phyloP scores from a whole-genome alignment of 192 early-diverging fungal genomes.

The Haplosporangium gracile region DNA sequence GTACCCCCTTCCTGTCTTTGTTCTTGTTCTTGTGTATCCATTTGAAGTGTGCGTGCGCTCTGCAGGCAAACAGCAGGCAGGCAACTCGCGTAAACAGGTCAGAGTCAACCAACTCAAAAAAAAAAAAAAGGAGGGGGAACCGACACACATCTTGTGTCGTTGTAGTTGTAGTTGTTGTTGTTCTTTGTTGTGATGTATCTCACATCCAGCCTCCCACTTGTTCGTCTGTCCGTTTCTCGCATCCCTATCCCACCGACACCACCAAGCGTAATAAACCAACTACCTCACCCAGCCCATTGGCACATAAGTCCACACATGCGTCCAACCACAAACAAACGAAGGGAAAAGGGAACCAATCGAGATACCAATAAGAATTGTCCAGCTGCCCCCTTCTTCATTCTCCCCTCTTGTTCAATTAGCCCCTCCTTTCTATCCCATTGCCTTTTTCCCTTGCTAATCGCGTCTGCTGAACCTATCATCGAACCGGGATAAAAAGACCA shows the following conservation, averaged over 20 bases:
- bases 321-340: neutral
- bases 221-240: neutral
- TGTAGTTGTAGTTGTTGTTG: neutral
- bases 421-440: neutral
- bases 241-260: neutral
- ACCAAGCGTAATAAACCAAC: neutral
- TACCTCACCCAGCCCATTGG: neutral
- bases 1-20: neutral
- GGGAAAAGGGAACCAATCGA: neutral
- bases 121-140: neutral
- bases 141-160: neutral
- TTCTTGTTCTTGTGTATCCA: neutral
- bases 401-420: neutral
- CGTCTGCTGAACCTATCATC: neutral
- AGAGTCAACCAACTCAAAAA: too few relatives aligned
- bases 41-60: neutral
- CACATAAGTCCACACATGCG: neutral
- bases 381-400: neutral
- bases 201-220: too few relatives aligned
- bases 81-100: neutral
- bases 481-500: neutral
- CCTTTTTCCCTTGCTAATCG: neutral
- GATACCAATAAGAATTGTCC: constrained; percentile 6
- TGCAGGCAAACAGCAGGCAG: neutral
- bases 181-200: too few relatives aligned